Evolutionary conservation across 164 flowering plant genomes (phyloP).

Genomic region (Saururus chinensis): DNA sequence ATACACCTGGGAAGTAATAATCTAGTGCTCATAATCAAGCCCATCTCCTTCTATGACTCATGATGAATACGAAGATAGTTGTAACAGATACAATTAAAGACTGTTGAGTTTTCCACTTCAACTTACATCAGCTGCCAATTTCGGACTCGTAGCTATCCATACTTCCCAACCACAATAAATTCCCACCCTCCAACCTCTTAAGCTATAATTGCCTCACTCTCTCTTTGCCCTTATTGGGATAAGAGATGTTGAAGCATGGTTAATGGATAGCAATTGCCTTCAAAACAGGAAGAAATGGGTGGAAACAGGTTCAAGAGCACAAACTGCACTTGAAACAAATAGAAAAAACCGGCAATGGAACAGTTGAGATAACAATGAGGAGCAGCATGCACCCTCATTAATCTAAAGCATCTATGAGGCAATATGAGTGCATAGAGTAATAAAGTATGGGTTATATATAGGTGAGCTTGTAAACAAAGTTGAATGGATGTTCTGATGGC

Average conservation of each 20-base stretch:
- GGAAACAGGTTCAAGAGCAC: too few species aligned
- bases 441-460: conserved; percentile 13
- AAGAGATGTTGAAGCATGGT: too few species aligned
- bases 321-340: neutral
- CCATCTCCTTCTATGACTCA: neutral
- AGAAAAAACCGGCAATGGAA: neutral
- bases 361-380: neutral
- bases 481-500: conserved; percentile 33
- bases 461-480: conserved; percentile 23
- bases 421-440: neutral
- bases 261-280: too few species aligned
- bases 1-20: neutral
- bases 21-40: neutral
- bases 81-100: neutral
- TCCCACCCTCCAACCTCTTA: neutral
- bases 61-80: too few species aligned
- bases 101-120: too few species aligned
- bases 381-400: neutral
- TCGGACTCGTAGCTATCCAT: neutral
- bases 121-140: neutral
- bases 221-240: neutral
- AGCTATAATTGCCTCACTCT: neutral
- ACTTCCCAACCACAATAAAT: neutral
- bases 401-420: neutral
- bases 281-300: too few species aligned